phyloP scores from a whole-genome alignment of 1,284 basidiomycete genomes.

The Trametes polyzona region DNA sequence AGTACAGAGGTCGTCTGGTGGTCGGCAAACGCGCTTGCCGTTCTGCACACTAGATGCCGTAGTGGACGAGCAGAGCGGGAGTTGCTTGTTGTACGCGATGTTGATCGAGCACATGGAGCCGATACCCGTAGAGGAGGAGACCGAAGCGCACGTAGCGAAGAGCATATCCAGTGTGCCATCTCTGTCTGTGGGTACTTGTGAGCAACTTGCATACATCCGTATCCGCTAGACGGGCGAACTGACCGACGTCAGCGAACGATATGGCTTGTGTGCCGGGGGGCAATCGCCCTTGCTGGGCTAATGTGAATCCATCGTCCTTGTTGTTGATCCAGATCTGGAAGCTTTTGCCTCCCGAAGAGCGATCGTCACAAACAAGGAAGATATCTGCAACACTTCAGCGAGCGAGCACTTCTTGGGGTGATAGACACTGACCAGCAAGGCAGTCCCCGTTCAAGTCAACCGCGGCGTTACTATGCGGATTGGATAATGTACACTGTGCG shows the following conservation, averaged over 20 bases:
- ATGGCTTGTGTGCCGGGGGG: constrained; percentile 82
- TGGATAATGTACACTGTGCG: constrained; percentile 72
- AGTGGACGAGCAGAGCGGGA: constrained; percentile 73
- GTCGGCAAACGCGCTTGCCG: constrained; percentile 68
- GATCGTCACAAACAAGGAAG: constrained; percentile 85
- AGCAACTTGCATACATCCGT: too few species aligned
- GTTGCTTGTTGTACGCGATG: constrained; percentile 93
- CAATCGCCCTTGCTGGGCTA: constrained; percentile 71
- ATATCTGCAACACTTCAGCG: constrained; percentile 58
- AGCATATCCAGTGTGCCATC: constrained; percentile 97
- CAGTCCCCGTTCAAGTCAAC: constrained; percentile 97
- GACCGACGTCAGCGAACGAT: constrained; percentile 93
- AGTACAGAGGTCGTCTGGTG: constrained; percentile 80
- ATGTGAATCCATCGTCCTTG: constrained; percentile 73
- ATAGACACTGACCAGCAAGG: constrained; percentile 67
- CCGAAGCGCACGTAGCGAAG: constrained; percentile 81
- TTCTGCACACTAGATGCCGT: constrained; percentile 51
- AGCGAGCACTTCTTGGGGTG: neutral
- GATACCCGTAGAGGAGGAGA: constrained; percentile 68
- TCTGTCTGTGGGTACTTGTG: constrained; percentile 61
- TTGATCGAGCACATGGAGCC: constrained; percentile 84
- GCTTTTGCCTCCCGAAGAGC: constrained; percentile 49
- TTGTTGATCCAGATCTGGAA: constrained; percentile 95
- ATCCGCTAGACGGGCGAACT: too few species aligned
- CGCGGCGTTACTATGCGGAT: constrained; percentile 95